These are phyloP conservation scores for Quercus alba DNA, from an alignment of 306 rosid species.

Conservation along the genomic window DNA sequence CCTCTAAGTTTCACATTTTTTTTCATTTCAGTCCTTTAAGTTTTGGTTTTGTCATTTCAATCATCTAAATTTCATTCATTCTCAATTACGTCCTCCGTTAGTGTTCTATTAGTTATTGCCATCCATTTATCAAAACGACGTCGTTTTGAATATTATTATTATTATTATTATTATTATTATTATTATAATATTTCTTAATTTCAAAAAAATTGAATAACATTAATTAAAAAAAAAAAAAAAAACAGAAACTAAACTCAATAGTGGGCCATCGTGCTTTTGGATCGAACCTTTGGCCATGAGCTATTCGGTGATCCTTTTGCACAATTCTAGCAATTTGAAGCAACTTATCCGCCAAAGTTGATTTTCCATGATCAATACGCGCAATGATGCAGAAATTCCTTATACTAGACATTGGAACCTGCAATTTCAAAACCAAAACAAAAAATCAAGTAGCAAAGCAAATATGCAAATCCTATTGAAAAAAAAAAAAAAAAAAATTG, in stretches of 20 bases:
- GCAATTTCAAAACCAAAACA: neutral
- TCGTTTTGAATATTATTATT: too few species aligned
- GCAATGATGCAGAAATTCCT: conserved; percentile 81
- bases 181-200: too few species aligned
- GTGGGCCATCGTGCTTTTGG: too few species aligned
- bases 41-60: too few species aligned
- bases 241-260: too few species aligned
- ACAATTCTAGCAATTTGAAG: conserved; percentile 83
- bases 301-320: conserved; percentile 21
- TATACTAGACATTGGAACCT: conserved; percentile 77
- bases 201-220: too few species aligned
- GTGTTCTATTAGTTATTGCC: fast-evolving
- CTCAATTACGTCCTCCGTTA: fast-evolving
- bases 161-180: too few species aligned
- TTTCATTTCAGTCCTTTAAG: fast-evolving
- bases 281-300: fast-evolving
- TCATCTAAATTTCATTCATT: too few species aligned
- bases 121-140: too few species aligned
- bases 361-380: conserved; percentile 87
- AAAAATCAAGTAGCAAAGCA: neutral
- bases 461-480: neutral
- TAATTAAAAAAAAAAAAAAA: too few species aligned
- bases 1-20: too few species aligned
- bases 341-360: conserved; percentile 77
- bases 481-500: neutral